Base-by-base conservation (phyloP, 805 yeast species). In the Phaffomyces thermotolerans region DNA sequence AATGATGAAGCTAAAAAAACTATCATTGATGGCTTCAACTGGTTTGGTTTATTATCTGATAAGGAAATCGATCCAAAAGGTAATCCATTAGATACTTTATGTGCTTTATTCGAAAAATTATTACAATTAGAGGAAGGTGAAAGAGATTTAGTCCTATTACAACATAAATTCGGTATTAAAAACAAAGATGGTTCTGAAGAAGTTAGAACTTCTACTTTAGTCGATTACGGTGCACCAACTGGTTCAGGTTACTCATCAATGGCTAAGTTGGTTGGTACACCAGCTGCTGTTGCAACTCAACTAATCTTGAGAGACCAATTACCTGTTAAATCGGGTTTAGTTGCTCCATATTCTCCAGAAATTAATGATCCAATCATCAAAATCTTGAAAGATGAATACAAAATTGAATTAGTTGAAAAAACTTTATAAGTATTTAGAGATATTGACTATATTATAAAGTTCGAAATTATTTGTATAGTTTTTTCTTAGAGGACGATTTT, bases 231-330 rank as follows among this genome's bases (percentile, higher is more conserved):
- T 72, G 81, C 76, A 54, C 84, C 84, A 57, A 71, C 77, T 49
- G 72, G 74, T 43, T 88, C 90, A 48, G 91, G 93, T 43, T 93
- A 91, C 81, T 84, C 95, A 34, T 90, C 98, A 31, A 93, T 93
- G 99, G 99, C 99, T 54, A 90, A 91, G 65, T 78, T 87, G 52
- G 99, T 93, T 44, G 99, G 99, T 73, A 91, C 89, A 51, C 99
- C 99, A 54, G 91, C 96, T 71, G 96, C 96, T 43, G 95, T 93
- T 64, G 99, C 98, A 27, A 75, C 84, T 47, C 79, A 79, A 69
- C 83, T 85, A 67, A 84, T 93, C 50, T 75, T 93, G 58, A 47
- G 49, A 42, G 79, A 84, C 54, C 96, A 96, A 53, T 78, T 81
- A 45, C 74, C 79, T 58, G 74, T 75, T 56, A 76, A 72, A 49